Evolutionary conservation across 768 basidiomycete genomes (phyloP), one percentile per base, ranked within the genome.

Genomic region (Exidia glandulosa): DNA sequence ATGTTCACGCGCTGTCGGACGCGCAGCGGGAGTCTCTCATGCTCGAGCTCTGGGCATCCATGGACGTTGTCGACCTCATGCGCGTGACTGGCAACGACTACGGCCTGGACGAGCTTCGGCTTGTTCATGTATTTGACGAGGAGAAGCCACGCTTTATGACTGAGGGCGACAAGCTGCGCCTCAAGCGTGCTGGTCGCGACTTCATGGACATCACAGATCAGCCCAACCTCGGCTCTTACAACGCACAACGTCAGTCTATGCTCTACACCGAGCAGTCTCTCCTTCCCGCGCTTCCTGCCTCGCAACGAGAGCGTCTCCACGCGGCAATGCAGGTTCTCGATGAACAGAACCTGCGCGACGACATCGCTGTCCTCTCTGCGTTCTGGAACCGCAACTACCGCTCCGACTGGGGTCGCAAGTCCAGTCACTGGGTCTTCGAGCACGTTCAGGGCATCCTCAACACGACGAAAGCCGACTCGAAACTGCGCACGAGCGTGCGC

Each of bases 401-500:
- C 27, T 54, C 50, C 4, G 50, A 54, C 6, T 29, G 30, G 25
- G 50, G 50, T 19, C 25, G 50, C 1, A 14, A 25, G 16, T 54
- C 50, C 25, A 54, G 50, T 27, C 27, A 54, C 50, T 54, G 50
- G 50, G 50, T 54, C 30, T 54, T 54, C 50, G 50, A 54, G 27
- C 50, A 54, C 30, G 50, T 54, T 25, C 6, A 31, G 27, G 30
- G 50, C 23, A 54, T 54, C 19, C 27, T 54, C 9, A 29, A 31
- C 50, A 29, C 6, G 25, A 45, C 7, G 41, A 45, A 45, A 23
- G 9, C 41, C 41, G 41, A 19, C 41, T 54, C 50, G 25, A 54
- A 27, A 25, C 30, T 54, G 25, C 25, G 19, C 25, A 54, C 50
- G 6, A 54, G 50, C 30, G 60, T 71, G 30, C 65, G 63, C 32